These are phyloP conservation scores for Morella rubra DNA, from an alignment of 306 rosid genomes.

Conservation along the genomic window DNA sequence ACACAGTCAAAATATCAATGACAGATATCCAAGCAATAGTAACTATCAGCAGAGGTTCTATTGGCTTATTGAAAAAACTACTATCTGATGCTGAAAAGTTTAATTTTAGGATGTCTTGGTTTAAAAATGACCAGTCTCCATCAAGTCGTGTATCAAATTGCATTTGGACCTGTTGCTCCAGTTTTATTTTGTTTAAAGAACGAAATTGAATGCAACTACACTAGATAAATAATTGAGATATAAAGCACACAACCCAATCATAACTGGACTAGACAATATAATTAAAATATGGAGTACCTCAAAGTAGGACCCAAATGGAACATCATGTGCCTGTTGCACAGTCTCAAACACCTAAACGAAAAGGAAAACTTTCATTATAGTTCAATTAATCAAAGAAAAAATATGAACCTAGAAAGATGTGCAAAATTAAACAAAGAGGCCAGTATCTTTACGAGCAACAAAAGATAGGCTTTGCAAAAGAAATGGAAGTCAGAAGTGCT, in stretches of 20 bases:
- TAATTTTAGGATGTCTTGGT: not conserved
- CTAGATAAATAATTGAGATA: not conserved
- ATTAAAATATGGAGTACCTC: slow-evolving; percentile 56
- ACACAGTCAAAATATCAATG: not conserved
- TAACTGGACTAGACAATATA: slow-evolving; percentile 13
- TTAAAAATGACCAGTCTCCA: not conserved
- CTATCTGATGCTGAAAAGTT: not conserved
- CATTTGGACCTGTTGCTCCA: not conserved
- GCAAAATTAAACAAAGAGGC: not conserved
- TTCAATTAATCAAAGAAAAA: not conserved
- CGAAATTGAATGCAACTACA: not conserved
- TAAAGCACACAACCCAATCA: slow-evolving; percentile 6
- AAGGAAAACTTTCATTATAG: slow-evolving; percentile 22
- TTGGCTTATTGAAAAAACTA: not conserved
- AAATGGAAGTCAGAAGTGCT: not conserved
- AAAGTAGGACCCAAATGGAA: slow-evolving; percentile 89
- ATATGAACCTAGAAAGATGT: not conserved
- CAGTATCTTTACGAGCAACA: slow-evolving; percentile 1
- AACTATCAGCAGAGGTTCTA: not conserved
- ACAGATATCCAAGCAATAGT: not conserved
- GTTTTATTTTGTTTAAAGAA: not conserved
- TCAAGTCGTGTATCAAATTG: not conserved
- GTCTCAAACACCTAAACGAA: slow-evolving; percentile 80
- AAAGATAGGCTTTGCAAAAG: not conserved
- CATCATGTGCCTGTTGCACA: slow-evolving; percentile 98